phyloP scores from a whole-genome alignment of 2,329 filamentous ascomycete species.

The Botryotinia narcissicola region DNA sequence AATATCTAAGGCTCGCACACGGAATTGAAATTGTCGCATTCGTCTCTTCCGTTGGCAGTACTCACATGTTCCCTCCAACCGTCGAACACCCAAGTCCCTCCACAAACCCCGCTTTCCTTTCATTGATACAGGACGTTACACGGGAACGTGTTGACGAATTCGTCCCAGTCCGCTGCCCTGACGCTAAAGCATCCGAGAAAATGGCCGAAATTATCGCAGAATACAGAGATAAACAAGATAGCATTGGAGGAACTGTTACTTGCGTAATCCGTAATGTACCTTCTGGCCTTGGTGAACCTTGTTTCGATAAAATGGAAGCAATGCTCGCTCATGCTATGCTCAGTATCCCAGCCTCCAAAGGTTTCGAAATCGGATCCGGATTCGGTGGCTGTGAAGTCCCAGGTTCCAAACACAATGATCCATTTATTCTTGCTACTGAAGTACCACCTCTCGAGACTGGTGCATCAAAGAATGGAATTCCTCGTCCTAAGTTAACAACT shows the following conservation, averaged over 20 bases:
- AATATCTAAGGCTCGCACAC: conserved; percentile 78
- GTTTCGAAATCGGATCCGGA: conserved; percentile 91
- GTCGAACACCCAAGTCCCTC: conserved; percentile 64
- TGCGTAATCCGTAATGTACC: conserved; percentile 89
- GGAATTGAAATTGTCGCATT: conserved; percentile 91
- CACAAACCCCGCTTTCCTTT: conserved; percentile 75
- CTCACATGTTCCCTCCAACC: conserved; percentile 73
- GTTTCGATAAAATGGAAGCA: conserved; percentile 94
- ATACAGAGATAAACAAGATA: conserved; percentile 76
- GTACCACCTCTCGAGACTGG: conserved; percentile 46
- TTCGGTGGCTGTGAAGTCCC: conserved; percentile 84
- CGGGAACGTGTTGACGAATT: conserved; percentile 77
- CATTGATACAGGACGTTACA: conserved; percentile 68
- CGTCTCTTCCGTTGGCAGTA: conserved; percentile 77
- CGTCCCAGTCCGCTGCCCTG: conserved; percentile 84
- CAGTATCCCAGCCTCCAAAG: conserved; percentile 91
- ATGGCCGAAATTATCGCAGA: conserved; percentile 81
- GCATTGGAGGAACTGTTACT: conserved; percentile 91
- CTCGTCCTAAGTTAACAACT: conserved; percentile 67
- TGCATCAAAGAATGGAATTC: conserved; percentile 45
- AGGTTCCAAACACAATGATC: conserved; percentile 89
- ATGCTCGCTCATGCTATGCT: conserved; percentile 91
- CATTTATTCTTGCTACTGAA: conserved; percentile 61
- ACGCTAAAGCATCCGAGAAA: conserved; percentile 57
- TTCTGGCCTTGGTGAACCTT: conserved; percentile 84